Base-by-base conservation (phyloP, 768 basidiomycete species). In the Amanita exitialis region DNA sequence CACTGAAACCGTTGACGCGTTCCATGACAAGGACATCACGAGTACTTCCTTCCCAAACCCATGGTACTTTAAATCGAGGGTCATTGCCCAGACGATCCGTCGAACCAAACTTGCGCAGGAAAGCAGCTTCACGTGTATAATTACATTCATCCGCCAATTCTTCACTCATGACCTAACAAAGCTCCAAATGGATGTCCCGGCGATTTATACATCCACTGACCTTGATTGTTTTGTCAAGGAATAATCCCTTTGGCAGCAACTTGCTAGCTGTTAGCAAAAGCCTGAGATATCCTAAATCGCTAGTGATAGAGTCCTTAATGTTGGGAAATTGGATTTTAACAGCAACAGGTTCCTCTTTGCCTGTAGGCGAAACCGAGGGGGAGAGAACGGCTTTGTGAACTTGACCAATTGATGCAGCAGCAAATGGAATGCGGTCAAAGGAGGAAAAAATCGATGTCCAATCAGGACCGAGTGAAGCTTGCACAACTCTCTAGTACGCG, bases 261-360 rank as follows among this genome's bases (percentile, higher is more conserved):
- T 77, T 74, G 3, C 91, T 86, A 0, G 88, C 87, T 1, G 82
- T 83, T 6, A 99, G 69, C 9, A 98, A 68, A 55, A 92, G 64
- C 54, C 84, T 86, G 54, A 97, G 76, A 61, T 95, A 95, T 25
- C 84, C 76, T 12, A 98, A 64, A 62, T 99, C 96, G 39, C 84
- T 91, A 50, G 80, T 74, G 54, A 99, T 95, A 2, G 90, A 93
- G 38, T 82, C 72, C 7, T 75, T 80, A 44, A 99, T 89, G 58
- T 90, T 89, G 0, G 96, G 96, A 65, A 98, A 99, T 61, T 99
- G 96, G 16, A 98, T 76, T 65, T 99, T 97, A 4, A 89, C 80
- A 0, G 88, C 88, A 23, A 88, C 85, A 4, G 66, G 71, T 53
- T 76, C 80, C 1, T 76, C 70, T 38, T 57, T 64, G 15, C 77